phyloP scores from a whole-genome alignment of 139 green algal genomes.

The Tetratostichococcus sp. region DNA sequence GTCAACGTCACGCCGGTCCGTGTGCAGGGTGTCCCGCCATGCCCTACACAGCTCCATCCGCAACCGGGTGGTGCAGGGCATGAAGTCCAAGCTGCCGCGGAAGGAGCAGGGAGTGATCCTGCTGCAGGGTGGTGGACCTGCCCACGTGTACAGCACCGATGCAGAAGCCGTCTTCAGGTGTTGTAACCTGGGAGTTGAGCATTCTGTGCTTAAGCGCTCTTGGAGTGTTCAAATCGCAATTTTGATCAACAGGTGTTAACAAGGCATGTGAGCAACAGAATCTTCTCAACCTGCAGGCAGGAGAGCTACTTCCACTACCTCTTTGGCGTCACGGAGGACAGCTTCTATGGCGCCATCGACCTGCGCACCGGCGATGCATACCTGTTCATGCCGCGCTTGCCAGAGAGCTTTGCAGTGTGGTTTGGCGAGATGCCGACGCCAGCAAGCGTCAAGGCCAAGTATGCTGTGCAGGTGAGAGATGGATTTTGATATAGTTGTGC shows the following conservation, averaged over 20 bases:
- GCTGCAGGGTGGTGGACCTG: constrained; percentile 31
- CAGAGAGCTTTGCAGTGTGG: constrained; percentile 76
- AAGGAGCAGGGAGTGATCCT: constrained; percentile 38
- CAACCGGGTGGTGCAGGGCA: constrained; percentile 22
- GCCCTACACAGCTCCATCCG: constrained; percentile 43
- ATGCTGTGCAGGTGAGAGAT: constrained; percentile 58
- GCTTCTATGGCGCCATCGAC: constrained; percentile 70
- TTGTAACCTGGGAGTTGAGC: too few relatives aligned
- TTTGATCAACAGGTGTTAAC: too few relatives aligned
- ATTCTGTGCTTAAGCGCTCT: too few relatives aligned
- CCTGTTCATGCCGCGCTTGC: constrained; percentile 80
- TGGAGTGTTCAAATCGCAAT: too few relatives aligned
- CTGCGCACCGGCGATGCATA: constrained; percentile 38
- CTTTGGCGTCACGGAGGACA: constrained; percentile 83
- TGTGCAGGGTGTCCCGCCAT: constrained; percentile 47
- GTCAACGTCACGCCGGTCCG: too few relatives aligned
- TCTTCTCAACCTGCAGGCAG: constrained; percentile 68
- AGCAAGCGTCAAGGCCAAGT: constrained; percentile 43
- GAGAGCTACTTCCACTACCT: constrained; percentile 88
- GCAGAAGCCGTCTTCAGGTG: constrained; percentile 31
- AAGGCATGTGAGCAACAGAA: too few relatives aligned
- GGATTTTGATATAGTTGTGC: too few relatives aligned
- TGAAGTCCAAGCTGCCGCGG: constrained; percentile 18
- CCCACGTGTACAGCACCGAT: constrained; percentile 33
- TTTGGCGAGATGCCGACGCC: constrained; percentile 68